phyloP scores from a whole-genome alignment of 805 yeast species.

The Tetrapisispora arboricola region DNA sequence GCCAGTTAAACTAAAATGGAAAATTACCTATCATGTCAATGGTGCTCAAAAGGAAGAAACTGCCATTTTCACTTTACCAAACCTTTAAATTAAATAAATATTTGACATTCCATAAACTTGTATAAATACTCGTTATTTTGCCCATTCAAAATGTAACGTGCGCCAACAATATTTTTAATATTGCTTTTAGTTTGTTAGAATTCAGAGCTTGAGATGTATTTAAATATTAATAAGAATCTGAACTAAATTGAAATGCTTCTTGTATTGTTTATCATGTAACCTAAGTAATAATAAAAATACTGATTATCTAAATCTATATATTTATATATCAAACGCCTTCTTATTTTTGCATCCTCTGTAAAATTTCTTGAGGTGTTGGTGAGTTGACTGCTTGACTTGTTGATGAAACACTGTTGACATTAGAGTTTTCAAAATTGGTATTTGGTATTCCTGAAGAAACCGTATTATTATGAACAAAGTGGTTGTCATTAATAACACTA shows the following conservation, averaged over 20 bases:
- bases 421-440: neutral
- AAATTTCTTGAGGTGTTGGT: slow-evolving; percentile 28
- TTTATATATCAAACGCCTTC: no score
- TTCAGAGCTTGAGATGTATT: no score
- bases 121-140: neutral
- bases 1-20: slow-evolving; percentile 68
- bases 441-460: neutral
- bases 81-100: slow-evolving; percentile 8
- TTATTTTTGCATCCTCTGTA: slow-evolving; percentile 28
- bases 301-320: no score
- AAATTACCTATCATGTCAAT: slow-evolving; percentile 43
- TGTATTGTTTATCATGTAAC: no score
- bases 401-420: neutral
- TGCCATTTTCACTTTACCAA: slow-evolving; percentile 40
- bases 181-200: no score
- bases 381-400: slow-evolving; percentile 14
- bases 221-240: no score
- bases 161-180: no score
- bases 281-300: neutral
- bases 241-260: no score
- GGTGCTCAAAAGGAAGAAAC: slow-evolving; percentile 44
- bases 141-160: neutral
- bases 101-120: neutral
- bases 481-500: neutral
- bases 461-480: neutral